Evolutionary conservation across 2,329 filamentous ascomycete species (phyloP), one percentile per base, ranked within the genome.

Genomic region (Penicillium brevicompactum): DNA sequence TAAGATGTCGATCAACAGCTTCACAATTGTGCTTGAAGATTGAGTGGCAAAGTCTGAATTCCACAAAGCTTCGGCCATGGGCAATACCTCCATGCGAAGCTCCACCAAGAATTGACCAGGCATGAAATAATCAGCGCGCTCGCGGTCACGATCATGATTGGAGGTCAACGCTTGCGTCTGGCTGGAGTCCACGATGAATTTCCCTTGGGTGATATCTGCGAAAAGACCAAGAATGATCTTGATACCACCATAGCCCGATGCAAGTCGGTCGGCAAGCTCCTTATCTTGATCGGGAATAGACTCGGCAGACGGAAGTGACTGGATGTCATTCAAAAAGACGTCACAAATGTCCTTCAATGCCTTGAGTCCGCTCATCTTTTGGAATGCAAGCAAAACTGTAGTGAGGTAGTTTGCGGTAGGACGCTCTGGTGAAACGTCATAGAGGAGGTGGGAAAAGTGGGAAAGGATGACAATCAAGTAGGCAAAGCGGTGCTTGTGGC

Each of bases 201-300:
- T 96, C 9, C 87, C 85, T 57, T 87, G 89, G 49, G 88, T 87
- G 30, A 97, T 80, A 56, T 91, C 82, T 2, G 84, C 79, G 70
- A 94, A 97, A 51, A 97, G 83, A 30, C 89, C 87, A 27, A 99
- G 80, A 31, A 97, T 91, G 63, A 92, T 91, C 70, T 90, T 92
- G 62, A 96, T 84, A 43, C 83, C 84, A 24, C 82, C 83, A 59
- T 84, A 82, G 16, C 82, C 82, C 46, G 83, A 76, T 43, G 78
- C 76, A 31, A 80, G 69, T 42, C 76, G 70, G 38, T 75, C 73
- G 18, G 75, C 72, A 46, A 75, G 63, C 61, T 78, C 70, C 56
- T 74, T 70, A 30, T 74, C 66, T 46, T 67, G 55, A 27, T 76
- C 70, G 31, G 70, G 60, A 16, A 77, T 72, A 38, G 76, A 73